These are phyloP conservation scores for Saururus chinensis DNA, from an alignment of 164 flowering plant species.

Conservation along the genomic window DNA sequence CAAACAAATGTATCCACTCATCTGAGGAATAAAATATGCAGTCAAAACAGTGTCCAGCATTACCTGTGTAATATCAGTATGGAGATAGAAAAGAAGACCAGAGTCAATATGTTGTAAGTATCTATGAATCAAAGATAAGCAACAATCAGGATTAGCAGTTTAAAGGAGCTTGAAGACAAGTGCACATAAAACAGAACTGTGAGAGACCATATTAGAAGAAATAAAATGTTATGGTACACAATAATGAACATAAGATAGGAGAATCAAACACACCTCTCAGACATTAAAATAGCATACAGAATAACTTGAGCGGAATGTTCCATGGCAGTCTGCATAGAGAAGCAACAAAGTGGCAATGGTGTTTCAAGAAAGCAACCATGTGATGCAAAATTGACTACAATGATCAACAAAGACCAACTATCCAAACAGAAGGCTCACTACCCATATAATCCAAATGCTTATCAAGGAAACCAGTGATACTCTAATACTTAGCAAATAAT, in stretches of 20 bases:
- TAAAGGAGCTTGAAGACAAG: too few species aligned
- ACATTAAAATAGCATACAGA: slow-evolving; percentile 89
- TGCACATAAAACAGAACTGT: too few species aligned
- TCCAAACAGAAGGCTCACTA: neutral
- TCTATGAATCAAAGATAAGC: slow-evolving; percentile 26
- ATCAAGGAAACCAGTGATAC: too few species aligned
- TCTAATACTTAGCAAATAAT: too few species aligned
- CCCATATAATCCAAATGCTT: neutral
- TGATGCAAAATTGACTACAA: neutral
- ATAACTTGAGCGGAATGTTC: slow-evolving; percentile 95
- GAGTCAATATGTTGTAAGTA: slow-evolving; percentile 56
- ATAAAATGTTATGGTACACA: neutral
- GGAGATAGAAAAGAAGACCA: slow-evolving; percentile 90
- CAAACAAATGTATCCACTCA: slow-evolving; percentile 5
- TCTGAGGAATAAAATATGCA: slow-evolving; percentile 3
- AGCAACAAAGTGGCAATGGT: slow-evolving; percentile 7
- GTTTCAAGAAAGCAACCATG: neutral
- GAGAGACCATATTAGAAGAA: too few species aligned
- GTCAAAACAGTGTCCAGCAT: neutral
- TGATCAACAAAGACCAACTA: neutral
- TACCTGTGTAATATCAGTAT: slow-evolving; percentile 90
- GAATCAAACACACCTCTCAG: slow-evolving; percentile 56
- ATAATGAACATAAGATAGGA: neutral
- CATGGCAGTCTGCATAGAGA: slow-evolving; percentile 60
- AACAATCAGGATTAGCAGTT: neutral